Evolutionary conservation across 768 basidiomycete species (phyloP).

Genomic region (Phylloporus sp.): DNA sequence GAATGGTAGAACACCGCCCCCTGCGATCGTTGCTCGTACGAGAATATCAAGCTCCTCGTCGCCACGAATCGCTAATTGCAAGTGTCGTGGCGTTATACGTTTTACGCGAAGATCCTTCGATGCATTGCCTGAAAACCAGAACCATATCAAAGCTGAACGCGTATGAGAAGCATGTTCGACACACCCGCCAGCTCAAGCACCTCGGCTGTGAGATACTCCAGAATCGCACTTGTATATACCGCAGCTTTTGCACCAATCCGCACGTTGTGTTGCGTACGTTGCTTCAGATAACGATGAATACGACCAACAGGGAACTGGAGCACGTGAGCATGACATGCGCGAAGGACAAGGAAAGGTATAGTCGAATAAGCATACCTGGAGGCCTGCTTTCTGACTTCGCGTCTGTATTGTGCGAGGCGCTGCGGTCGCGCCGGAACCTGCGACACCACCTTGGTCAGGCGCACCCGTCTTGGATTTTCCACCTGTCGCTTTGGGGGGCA

Average conservation of each 20-base stretch:
- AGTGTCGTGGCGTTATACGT: slow-evolving; percentile 92
- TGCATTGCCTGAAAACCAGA: slow-evolving; percentile 66
- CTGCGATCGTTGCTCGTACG: slow-evolving; percentile 90
- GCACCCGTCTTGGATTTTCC: slow-evolving; percentile 58
- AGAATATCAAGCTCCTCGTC: slow-evolving; percentile 97
- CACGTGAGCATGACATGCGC: background rate
- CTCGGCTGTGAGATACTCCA: slow-evolving; percentile 95
- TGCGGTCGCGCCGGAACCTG: slow-evolving; percentile 30
- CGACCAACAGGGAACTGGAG: slow-evolving; percentile 90
- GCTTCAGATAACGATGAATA: slow-evolving; percentile 94
- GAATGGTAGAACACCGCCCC: slow-evolving; percentile 83
- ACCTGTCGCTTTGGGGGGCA: slow-evolving; percentile 54
- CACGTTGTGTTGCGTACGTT: slow-evolving; percentile 87
- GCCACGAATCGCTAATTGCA: slow-evolving; percentile 93
- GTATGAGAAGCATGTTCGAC: slow-evolving; percentile 17
- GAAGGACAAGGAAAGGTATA: background rate
- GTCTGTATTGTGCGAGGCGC: slow-evolving; percentile 48
- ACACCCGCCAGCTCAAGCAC: slow-evolving; percentile 92
- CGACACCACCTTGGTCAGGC: slow-evolving; percentile 14
- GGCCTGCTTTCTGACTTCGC: slow-evolving; percentile 77
- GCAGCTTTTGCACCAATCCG: slow-evolving; percentile 97
- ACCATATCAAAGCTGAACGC: background rate
- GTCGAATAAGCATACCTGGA: slow-evolving; percentile 54
- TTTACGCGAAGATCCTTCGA: slow-evolving; percentile 97
- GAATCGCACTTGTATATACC: slow-evolving; percentile 92